Percentiles rank a stretch among this genome's conserved stretches.
Conservation (phyloP, 768 basidiomycete genomes). For the Mycena maculata region DNA sequence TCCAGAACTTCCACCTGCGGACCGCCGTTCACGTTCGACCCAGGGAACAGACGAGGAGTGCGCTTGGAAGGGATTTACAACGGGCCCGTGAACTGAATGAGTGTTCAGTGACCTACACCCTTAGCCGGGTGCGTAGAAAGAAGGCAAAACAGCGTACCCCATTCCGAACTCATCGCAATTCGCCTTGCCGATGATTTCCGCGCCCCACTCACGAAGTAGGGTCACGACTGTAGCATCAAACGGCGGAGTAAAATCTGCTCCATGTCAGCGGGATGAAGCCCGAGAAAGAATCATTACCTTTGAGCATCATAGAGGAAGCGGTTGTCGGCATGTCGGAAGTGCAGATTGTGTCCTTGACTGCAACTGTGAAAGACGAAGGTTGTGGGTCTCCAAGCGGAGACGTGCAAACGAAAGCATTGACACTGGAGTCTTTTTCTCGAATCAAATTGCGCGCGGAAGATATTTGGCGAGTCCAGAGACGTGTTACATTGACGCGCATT, state of each 20-base stretch:
- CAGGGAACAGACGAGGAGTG: constrained; percentile 37
- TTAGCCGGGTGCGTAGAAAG: constrained; percentile 1
- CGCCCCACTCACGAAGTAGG: constrained; percentile 70
- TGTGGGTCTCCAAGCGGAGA: constrained; percentile 29
- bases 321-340: constrained; percentile 72
- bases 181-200: constrained; percentile 85
- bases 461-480: constrained; percentile 19
- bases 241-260: constrained; percentile 77
- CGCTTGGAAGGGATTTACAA: constrained; percentile 76
- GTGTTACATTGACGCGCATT: constrained; percentile 33
- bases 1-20: constrained; percentile 94
- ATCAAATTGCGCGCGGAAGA: constrained; percentile 47
- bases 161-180: constrained; percentile 99
- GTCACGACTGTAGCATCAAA: constrained; percentile 89
- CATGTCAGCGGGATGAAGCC: neutral
- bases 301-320: constrained; percentile 83
- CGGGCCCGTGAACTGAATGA: constrained; percentile 79
- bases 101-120: constrained; percentile 77
- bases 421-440: constrained; percentile 48
- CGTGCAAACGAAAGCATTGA: constrained; percentile 69
- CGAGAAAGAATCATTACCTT: constrained; percentile 51
- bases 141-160: constrained; percentile 69
- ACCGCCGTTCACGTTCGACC: constrained; percentile 56
- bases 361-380: constrained; percentile 60
- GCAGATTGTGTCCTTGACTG: constrained; percentile 90